Evolutionary conservation across 352 stramenopile genomes (phyloP), one percentile per base, ranked within the genome.

Genomic region (Phytophthora sansomeana): DNA sequence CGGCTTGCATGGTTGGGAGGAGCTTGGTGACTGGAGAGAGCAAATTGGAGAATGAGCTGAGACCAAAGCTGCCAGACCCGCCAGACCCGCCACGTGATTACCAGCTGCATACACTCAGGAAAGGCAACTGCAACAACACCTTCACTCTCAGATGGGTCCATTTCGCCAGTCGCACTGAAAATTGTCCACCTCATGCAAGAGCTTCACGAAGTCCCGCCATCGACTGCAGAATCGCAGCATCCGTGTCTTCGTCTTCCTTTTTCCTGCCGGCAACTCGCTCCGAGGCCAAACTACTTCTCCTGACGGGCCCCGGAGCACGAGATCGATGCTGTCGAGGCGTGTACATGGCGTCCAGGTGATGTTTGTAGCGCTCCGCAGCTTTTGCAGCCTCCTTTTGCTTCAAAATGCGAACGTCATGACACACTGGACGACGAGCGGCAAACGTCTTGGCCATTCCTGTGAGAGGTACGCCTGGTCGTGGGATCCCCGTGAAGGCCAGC

Each of bases 401-500:
- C 36, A 90, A 50, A 7, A 72, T 66, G 5, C 81, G 76, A 5
- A 92, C 77, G 41, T 90, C 81, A 26, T 61, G 68, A 50, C 81
- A 90, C 2, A 86, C 61, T 17, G 65, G 62, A 13, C 38, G 77
- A 21, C 46, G 73, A 28, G 59, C 61, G 8, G 72, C 70, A 52
- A 87, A 89, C 14, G 53, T 61, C 57, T 80, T 87, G 2, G 75
- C 76, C 16, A 82, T 58, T 7, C 33, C 19, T 7, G 83, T 89
- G 14, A 92, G 57, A 2, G 76, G 69, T 0, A 90, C 80, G 10
- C 81, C 83, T 16, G 49, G 54, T 39, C 81, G 71, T 9, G 83
- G 81, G 14, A 81, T 67, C 1, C 80, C 78, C 10, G 71, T 60
- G 58, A 77, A 72, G 21, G 32, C 16, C 16, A 58, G 1, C 11